Evolutionary conservation across 306 rosid genomes (phyloP).

Genomic region (Quercus bicolor): DNA sequence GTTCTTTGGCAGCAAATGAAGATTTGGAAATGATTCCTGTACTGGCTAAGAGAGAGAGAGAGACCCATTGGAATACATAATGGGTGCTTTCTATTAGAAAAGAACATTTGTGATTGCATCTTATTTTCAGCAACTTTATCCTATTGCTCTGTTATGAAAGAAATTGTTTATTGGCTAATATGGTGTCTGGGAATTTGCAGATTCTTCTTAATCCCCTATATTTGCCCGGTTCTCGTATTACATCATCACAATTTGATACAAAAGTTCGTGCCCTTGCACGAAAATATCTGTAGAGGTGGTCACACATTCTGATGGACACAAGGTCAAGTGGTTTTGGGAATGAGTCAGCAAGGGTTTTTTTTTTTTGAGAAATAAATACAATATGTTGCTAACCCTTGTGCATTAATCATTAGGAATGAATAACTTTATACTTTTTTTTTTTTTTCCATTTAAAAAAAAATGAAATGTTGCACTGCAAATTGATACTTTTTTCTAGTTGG

Average conservation of each 20-base stretch:
- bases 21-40: too few species aligned
- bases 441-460: too few species aligned
- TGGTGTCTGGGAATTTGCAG: conserved; percentile 50
- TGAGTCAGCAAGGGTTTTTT: conserved; percentile 1
- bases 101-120: background rate
- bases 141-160: background rate
- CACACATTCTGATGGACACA: background rate
- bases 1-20: too few species aligned
- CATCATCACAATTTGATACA: conserved; percentile 92
- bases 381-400: too few species aligned
- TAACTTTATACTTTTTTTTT: too few species aligned
- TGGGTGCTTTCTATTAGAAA: too few species aligned
- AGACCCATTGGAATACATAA: background rate
- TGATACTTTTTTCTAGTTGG: too few species aligned
- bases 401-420: too few species aligned
- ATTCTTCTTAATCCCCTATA: conserved; percentile 84
- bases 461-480: too few species aligned
- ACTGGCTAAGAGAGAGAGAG: too few species aligned
- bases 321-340: conserved; percentile 13
- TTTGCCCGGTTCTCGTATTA: conserved; percentile 88
- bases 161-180: background rate
- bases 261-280: conserved; percentile 94
- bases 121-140: background rate
- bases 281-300: conserved; percentile 56
- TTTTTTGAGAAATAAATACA: too few species aligned